Evolutionary conservation across 2,329 filamentous ascomycete species (phyloP).

Genomic region (Xylaria sp.): DNA sequence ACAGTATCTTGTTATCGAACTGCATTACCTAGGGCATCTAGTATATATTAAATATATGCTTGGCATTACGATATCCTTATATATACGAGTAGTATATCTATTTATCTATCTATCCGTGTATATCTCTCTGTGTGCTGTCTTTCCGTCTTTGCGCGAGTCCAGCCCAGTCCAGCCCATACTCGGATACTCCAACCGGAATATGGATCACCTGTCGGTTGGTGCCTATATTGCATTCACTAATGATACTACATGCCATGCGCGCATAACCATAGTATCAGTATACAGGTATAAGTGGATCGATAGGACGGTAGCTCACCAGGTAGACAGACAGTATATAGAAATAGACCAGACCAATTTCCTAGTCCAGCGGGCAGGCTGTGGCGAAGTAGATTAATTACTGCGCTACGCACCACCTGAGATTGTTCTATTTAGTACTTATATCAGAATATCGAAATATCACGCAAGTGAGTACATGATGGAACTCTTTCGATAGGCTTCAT

Average conservation of each 20-base stretch:
- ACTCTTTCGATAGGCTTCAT: too few relatives aligned
- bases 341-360: too few relatives aligned
- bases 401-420: background rate
- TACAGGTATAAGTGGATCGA: too few relatives aligned
- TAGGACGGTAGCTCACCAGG: too few relatives aligned
- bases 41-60: background rate
- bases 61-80: background rate
- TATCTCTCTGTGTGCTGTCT: too few relatives aligned
- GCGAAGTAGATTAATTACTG: background rate
- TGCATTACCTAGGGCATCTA: background rate
- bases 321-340: too few relatives aligned
- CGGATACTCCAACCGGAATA: conserved; percentile 19
- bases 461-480: background rate
- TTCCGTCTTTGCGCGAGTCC: background rate
- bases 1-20: background rate
- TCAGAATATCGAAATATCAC: background rate
- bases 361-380: background rate
- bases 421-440: background rate
- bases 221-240: background rate
- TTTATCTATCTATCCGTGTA: too few relatives aligned
- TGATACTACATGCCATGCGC: background rate
- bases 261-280: background rate
- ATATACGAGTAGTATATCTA: too few relatives aligned
- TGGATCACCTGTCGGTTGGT: conserved; percentile 3
- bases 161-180: background rate